phyloP scores from a whole-genome alignment of 768 basidiomycete species.

The Xerocomellus amylosporus region DNA sequence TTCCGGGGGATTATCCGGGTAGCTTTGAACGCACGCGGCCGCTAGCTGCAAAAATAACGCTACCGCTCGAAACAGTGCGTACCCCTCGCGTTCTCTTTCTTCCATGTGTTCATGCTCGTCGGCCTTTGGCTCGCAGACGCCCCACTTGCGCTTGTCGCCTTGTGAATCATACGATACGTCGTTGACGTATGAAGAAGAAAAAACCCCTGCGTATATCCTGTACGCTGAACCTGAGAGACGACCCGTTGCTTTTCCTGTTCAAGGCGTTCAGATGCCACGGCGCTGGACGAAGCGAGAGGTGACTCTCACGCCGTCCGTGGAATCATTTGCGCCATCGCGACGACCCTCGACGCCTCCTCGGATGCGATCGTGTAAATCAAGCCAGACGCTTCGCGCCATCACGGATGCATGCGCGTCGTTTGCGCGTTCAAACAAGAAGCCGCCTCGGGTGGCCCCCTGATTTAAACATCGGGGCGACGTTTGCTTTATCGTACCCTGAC shows the following conservation, averaged over 20 bases:
- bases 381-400: conserved; percentile 24
- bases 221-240: conserved; percentile 21
- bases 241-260: conserved; percentile 11
- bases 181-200: conserved; percentile 6
- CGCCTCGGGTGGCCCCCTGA: conserved; percentile 2
- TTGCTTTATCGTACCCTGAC: too few relatives aligned
- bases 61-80: conserved; percentile 20
- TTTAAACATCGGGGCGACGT: too few relatives aligned
- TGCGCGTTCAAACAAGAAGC: conserved; percentile 12
- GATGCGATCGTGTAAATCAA: conserved; percentile 13
- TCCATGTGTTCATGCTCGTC: background rate
- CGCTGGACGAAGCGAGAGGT: conserved; percentile 15
- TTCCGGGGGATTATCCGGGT: conserved; percentile 1
- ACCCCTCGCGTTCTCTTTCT: background rate
- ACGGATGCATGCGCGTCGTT: conserved; percentile 27
- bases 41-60: conserved; percentile 16
- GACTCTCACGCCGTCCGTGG: conserved; percentile 3
- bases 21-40: conserved; percentile 13
- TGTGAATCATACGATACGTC: conserved; percentile 10
- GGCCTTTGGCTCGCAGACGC: background rate
- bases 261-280: conserved; percentile 2
- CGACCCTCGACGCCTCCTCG: background rate
- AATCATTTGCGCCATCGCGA: background rate
- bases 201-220: conserved; percentile 10
- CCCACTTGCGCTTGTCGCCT: conserved; percentile 1